Evolutionary conservation across 495 filamentous ascomycete genomes (phyloP).

Genomic region (Filosporella fistucella): DNA sequence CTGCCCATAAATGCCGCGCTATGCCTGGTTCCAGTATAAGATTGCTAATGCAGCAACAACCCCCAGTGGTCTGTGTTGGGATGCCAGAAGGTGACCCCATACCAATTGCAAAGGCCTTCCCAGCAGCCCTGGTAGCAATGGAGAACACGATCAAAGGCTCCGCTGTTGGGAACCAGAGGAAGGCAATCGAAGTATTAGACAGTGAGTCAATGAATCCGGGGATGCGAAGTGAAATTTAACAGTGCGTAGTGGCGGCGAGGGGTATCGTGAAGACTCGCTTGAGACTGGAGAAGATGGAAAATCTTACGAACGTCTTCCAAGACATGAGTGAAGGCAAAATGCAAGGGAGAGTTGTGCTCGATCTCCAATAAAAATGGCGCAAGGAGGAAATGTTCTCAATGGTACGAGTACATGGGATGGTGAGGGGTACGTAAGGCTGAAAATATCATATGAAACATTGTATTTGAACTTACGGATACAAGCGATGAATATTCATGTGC

Average conservation of each 20-base stretch:
- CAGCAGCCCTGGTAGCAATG: conserved; percentile 43
- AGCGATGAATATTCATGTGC: no score
- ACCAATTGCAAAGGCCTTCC: conserved; percentile 48
- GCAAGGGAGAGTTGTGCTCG: conserved; percentile 55
- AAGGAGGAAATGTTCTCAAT: not conserved
- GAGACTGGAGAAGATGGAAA: conserved; percentile 55
- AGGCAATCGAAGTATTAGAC: conserved; percentile 63
- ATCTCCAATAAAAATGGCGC: conserved; percentile 30
- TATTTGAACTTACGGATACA: no score
- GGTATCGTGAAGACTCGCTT: conserved; percentile 59
- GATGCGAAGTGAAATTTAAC: no score
- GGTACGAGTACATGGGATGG: not conserved
- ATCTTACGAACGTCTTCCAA: conserved; percentile 55
- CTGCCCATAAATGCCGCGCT: no score
- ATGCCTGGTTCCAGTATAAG: no score
- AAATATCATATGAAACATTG: no score
- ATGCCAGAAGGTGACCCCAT: conserved; percentile 57
- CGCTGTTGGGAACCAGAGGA: conserved; percentile 59
- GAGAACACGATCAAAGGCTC: conserved; percentile 54
- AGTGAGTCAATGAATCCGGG: no score
- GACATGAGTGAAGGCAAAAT: conserved; percentile 54
- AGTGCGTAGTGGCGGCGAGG: conserved; percentile 55
- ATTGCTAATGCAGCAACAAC: no score
- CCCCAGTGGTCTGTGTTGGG: conserved; percentile 62
- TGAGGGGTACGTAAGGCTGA: no score